phyloP scores from a whole-genome alignment of 129 eudicot genomes.

The Chrysanthemum lavandulifolium region DNA sequence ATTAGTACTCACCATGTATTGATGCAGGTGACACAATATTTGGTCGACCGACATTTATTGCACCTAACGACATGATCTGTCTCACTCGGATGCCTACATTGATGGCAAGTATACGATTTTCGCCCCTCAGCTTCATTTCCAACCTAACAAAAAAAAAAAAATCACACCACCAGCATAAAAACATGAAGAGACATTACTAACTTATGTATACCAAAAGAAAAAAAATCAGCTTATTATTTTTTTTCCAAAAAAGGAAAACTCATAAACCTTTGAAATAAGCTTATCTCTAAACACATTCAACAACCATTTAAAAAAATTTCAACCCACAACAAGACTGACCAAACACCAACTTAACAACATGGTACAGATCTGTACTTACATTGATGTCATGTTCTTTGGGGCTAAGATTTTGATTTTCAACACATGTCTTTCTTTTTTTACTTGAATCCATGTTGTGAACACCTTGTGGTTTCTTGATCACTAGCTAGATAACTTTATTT shows the following conservation, averaged over 20 bases:
- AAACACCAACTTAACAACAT: neutral
- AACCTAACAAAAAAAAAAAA: constrained; percentile 4
- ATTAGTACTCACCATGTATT: constrained; percentile 12
- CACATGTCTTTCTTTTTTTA: constrained; percentile 12
- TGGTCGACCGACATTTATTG: constrained; percentile 11
- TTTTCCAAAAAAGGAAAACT: neutral
- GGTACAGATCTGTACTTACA: neutral
- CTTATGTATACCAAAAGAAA: too few relatives aligned
- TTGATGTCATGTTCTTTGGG: neutral
- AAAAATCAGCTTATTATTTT: too few relatives aligned
- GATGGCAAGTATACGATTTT: constrained; percentile 7
- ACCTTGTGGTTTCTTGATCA: neutral
- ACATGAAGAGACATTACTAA: too few relatives aligned
- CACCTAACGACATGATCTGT: constrained; percentile 2
- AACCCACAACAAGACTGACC: too few relatives aligned
- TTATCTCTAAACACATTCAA: too few relatives aligned
- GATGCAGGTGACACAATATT: constrained; percentile 1
- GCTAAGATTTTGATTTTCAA: neutral
- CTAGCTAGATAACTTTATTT: too few relatives aligned
- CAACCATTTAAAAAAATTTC: too few relatives aligned
- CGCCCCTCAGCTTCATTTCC: neutral
- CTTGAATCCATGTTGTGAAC: constrained; percentile 7
- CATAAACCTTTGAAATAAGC: neutral
- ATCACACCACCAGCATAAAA: neutral
- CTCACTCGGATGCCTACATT: neutral